These are phyloP conservation scores for Amanita thiersii DNA, from an alignment of 768 basidiomycete species.

Conservation along the genomic window DNA sequence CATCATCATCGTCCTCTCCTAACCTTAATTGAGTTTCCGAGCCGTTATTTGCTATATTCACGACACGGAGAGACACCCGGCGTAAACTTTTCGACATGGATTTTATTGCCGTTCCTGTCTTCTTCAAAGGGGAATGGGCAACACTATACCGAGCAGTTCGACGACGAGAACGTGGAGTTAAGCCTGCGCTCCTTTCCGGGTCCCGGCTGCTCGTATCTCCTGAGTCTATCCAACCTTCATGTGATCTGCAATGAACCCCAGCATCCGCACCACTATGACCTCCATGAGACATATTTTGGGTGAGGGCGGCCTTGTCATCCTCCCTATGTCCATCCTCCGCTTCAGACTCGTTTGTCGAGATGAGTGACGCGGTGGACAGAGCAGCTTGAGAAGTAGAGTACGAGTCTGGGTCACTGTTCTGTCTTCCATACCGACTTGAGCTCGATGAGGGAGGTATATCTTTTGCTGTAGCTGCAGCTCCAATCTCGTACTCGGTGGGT, in stretches of 20 bases:
- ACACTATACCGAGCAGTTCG: conserved; percentile 44
- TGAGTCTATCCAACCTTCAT: conserved; percentile 9
- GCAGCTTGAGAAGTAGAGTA: conserved; percentile 38
- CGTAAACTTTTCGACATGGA: conserved; percentile 48
- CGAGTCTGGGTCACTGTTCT: conserved; percentile 21
- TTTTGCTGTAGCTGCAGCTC: conserved; percentile 6
- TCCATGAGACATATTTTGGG: conserved; percentile 37
- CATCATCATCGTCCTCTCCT: conserved; percentile 36
- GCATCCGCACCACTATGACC: conserved; percentile 13
- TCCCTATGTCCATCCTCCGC: conserved; percentile 37
- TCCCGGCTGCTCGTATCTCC: conserved; percentile 25
- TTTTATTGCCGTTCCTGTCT: conserved; percentile 51
- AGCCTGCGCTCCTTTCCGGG: conserved; percentile 39
- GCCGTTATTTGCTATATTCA: conserved; percentile 60
- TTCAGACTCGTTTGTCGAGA: conserved; percentile 21
- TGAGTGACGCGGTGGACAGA: conserved; percentile 46
- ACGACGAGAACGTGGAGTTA: conserved; percentile 29
- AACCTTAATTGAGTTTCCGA: conserved; percentile 53
- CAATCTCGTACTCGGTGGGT: conserved; percentile 28
- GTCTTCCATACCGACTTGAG: conserved; percentile 24
- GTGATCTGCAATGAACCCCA: conserved; percentile 19
- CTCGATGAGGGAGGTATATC: conserved; percentile 23
- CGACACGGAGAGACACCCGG: conserved; percentile 71
- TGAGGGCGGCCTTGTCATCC: conserved; percentile 54
- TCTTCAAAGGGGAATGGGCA: conserved; percentile 51